Base-by-base conservation (phyloP, 1,284 basidiomycete genomes). In the Papiliotrema laurentii region DNA sequence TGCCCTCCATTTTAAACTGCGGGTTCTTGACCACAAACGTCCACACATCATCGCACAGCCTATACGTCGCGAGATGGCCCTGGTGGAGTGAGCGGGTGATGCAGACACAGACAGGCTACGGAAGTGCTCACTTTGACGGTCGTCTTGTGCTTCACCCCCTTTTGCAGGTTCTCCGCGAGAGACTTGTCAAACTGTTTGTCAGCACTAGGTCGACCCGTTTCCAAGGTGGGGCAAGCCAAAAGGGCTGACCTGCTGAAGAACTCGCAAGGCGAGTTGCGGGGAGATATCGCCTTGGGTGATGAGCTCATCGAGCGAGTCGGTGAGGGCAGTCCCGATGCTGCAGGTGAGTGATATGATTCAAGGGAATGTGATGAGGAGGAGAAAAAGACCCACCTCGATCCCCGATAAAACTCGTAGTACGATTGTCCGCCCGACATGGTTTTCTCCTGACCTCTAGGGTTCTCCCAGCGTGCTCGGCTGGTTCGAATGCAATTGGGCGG, bases 221-320 rank as follows among this genome's bases (percentile, higher is more conserved):
- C 30, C 30, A 31, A 31, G 16, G 30, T 31, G 9, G 30, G 16
- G 16, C 30, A 31, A 40, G 44, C 11, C 5, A 25, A 40, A 16
- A 21, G 18, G 36, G 70, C 79, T 43, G 55, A 94, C 92, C 86
- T 96, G 91, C 70, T 89, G 89, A 50, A 98, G 76, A 7, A 97
- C 91, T 70, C 94, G 89, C 87, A 97, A 92, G 13, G 94, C 94
- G 55, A 98, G 76, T 75, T 98, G 93, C 2, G 96, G 94, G 19
- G 93, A 96, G 63, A 98, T 97, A 51, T 90, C 86, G 2, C 94
- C 94, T 60, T 87, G 89, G 45, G 93, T 96, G 67, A 98, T 98
- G 54, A 98, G 83, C 77, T 98, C 94, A 76, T 98, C 94, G 61
- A 98, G 83, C 56, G 94, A 92, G 78, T 98, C 94, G n/a, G 94